phyloP scores from a whole-genome alignment of 1,284 basidiomycete species.

The Coniophora puteana region DNA sequence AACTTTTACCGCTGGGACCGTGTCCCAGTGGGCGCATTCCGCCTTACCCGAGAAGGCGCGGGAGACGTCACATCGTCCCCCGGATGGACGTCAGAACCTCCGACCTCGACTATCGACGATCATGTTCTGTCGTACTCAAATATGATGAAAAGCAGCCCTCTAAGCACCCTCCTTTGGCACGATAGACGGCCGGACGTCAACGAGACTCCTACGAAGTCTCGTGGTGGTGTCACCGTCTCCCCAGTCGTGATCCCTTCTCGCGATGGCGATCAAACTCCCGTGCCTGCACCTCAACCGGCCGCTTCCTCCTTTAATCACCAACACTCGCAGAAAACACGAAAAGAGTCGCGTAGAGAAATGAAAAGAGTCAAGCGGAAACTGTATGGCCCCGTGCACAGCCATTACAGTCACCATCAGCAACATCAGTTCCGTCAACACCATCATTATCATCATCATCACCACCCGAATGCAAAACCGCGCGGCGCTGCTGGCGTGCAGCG shows the following conservation, averaged over 20 bases:
- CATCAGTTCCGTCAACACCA: too few relatives aligned
- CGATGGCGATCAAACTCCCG: slow-evolving; percentile 55
- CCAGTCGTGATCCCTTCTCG: slow-evolving; percentile 52
- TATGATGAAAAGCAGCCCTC: slow-evolving; percentile 51
- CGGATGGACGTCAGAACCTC: slow-evolving; percentile 22
- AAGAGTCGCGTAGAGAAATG: slow-evolving; percentile 58
- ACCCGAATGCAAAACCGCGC: slow-evolving; percentile 66
- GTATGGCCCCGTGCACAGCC: slow-evolving; percentile 35
- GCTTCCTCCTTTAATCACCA: slow-evolving; percentile 30
- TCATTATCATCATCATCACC: slow-evolving; percentile 35
- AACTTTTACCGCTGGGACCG: slow-evolving; percentile 65
- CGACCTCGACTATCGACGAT: slow-evolving; percentile 17
- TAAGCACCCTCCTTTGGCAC: slow-evolving; percentile 55
- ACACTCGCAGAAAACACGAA: slow-evolving; percentile 43
- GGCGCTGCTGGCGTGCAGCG: slow-evolving; percentile 59
- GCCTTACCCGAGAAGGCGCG: slow-evolving; percentile 52
- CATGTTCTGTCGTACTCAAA: slow-evolving; percentile 24
- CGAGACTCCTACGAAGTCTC: slow-evolving; percentile 18
- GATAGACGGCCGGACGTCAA: slow-evolving; percentile 30
- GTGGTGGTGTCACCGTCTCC: slow-evolving; percentile 33
- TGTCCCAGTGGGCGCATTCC: slow-evolving; percentile 71
- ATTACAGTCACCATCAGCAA: slow-evolving; percentile 32
- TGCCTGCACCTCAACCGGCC: slow-evolving; percentile 19
- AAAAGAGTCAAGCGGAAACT: slow-evolving; percentile 60
- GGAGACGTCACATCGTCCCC: slow-evolving; percentile 27